Conservation (phyloP, 768 basidiomycete genomes). For the Termitomyces sp. region DNA sequence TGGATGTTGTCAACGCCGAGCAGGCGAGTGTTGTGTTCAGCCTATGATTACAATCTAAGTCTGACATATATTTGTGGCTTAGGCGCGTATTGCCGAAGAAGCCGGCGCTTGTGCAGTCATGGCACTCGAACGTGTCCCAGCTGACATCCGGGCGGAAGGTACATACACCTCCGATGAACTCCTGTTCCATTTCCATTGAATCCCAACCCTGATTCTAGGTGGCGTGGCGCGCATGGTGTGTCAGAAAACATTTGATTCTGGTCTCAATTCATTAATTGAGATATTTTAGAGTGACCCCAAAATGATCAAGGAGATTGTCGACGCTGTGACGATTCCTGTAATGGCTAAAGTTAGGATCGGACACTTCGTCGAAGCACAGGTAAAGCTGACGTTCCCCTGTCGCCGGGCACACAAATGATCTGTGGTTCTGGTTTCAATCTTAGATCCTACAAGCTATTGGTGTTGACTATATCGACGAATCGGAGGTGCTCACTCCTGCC, state of each 20-base stretch:
- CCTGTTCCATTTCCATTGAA: slow-evolving; percentile 1
- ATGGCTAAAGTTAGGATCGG: slow-evolving; percentile 97
- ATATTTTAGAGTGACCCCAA: slow-evolving; percentile 74
- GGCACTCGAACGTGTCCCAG: slow-evolving; percentile 93
- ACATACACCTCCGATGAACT: not conserved
- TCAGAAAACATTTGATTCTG: slow-evolving; percentile 1
- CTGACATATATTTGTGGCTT: slow-evolving; percentile 11
- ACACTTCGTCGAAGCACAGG: slow-evolving; percentile 96
- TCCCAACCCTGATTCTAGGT: slow-evolving; percentile 26
- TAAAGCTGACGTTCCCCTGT: slow-evolving; percentile 20
- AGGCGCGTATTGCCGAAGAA: slow-evolving; percentile 96
- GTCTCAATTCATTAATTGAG: slow-evolving; percentile 7
- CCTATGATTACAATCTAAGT: slow-evolving; percentile 5
- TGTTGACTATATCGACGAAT: slow-evolving; percentile 96
- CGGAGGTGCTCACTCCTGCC: slow-evolving; percentile 91
- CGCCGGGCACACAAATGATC: slow-evolving; percentile 2
- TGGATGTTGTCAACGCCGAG: slow-evolving; percentile 89
- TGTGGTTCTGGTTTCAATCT: slow-evolving; percentile 1
- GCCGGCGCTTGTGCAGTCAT: slow-evolving; percentile 98
- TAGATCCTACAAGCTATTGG: slow-evolving; percentile 93
- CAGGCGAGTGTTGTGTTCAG: slow-evolving; percentile 23
- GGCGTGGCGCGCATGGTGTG: slow-evolving; percentile 95
- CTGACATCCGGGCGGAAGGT: slow-evolving; percentile 85
- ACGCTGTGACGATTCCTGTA: slow-evolving; percentile 93
- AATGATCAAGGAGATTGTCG: slow-evolving; percentile 96